Evolutionary conservation across 2,329 filamentous ascomycete species (phyloP), one percentile per base, ranked within the genome.

Genomic region (Colletotrichum plurivorum): DNA sequence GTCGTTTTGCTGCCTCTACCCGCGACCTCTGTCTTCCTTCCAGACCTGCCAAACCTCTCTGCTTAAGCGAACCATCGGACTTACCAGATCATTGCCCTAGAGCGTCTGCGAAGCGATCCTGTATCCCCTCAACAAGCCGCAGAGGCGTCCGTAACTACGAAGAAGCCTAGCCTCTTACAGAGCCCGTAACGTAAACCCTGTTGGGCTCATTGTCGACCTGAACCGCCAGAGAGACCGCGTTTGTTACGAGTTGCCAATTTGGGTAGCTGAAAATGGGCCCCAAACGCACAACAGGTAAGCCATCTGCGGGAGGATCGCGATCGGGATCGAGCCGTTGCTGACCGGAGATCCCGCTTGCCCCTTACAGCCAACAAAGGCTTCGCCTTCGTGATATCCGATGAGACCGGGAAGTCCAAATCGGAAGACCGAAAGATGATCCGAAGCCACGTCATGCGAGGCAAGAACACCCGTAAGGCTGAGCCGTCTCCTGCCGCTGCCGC

Each of bases 381-480:
- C n/a, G 73, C 73, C 45, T 78, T 78, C 25, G 71, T 78, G n/a
- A 65, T 71, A 9, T 72, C 73, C 12, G 76, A 72, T 13, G 48
- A 70, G 0, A 62, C 63, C 5, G 76, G 76, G 0, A 76, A 75
- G 45, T 73, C 74, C 27, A 67, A 67, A 4, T 64, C 74, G 5
- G 71, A 68, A 20, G 63, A 73, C 36, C 71, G 77, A 55, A 76
- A 75, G 72, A 69, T 59, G n/a, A 71, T 71, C 20, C 67, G 70
- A 8, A 71, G 70, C 43, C 70, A 71, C 57, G 68, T 64, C 27
- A 71, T 71, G 67, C 70, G 70, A 55, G 70, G 68, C 20, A 71
- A 71, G 51, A 69, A 69, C 25, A 69, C 55, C 2, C 66, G 66
- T 7, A n/a, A 20, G 13, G 43, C 20, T 18, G 22, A 8, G 3